These are phyloP conservation scores for Yueomyces sinensis DNA, from an alignment of 805 yeast species.

Conservation along the genomic window DNA sequence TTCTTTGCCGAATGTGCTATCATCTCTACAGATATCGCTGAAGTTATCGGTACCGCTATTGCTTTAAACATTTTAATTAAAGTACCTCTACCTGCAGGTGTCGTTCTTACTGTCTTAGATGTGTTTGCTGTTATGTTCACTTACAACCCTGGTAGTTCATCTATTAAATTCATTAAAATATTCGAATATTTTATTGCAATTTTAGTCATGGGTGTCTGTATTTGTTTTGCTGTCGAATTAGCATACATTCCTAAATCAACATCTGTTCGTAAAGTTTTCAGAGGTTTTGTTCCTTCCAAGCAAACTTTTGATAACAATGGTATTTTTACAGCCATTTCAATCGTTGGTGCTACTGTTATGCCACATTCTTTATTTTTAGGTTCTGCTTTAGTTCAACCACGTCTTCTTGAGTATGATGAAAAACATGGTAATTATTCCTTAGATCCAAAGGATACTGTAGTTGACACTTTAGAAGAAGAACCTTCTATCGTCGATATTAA, in stretches of 20 bases:
- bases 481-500: neutral
- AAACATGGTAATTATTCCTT: conserved; percentile 36
- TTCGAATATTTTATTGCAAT: conserved; percentile 66
- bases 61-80: conserved; percentile 63
- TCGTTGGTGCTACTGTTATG: conserved; percentile 90
- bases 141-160: conserved; percentile 64
- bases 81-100: conserved; percentile 69
- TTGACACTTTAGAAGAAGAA: neutral
- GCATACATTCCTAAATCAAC: conserved; percentile 35
- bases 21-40: conserved; percentile 87
- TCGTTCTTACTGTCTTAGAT: conserved; percentile 64
- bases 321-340: conserved; percentile 62
- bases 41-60: conserved; percentile 88
- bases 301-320: conserved; percentile 46
- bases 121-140: conserved; percentile 71
- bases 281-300: conserved; percentile 56
- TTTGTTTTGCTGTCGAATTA: conserved; percentile 67
- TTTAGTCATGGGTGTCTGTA: conserved; percentile 60
- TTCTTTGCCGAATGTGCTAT: conserved; percentile 79
- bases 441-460: conserved; percentile 6
- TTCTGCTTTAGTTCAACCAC: conserved; percentile 74
- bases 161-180: conserved; percentile 53
- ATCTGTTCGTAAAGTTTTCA: conserved; percentile 38
- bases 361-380: conserved; percentile 83
- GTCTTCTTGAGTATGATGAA: conserved; percentile 62